A percentile compares a stretch with the other conserved stretches of the same genome.
Evolutionary conservation across 192 early-diverging fungal species (phyloP).

Genomic region (Piromyces sp.): DNA sequence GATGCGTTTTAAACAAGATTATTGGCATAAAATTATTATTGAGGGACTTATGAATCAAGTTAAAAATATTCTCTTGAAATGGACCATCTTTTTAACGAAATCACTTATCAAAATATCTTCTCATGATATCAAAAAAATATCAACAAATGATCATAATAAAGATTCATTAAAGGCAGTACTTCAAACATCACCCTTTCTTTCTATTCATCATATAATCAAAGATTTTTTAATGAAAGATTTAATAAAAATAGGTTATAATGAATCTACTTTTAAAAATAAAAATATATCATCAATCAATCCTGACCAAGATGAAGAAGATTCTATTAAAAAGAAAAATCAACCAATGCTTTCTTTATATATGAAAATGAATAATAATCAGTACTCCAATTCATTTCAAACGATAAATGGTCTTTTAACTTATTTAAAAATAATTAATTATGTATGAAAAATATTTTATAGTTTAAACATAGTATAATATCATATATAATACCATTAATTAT

Average conservation of each 20-base stretch:
- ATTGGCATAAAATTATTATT: not conserved
- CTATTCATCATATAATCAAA: not conserved
- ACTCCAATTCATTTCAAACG: not conserved
- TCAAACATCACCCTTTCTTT: not conserved
- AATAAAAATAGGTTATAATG: not conserved
- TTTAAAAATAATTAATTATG: not conserved
- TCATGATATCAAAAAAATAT: no score
- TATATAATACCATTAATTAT: no score
- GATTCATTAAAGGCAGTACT: not conserved
- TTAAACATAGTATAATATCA: no score
- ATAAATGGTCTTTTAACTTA: not conserved
- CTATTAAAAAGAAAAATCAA: not conserved
- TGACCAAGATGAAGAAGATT: not conserved
- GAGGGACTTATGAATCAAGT: not conserved
- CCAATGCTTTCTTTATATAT: not conserved
- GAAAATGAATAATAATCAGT: not conserved
- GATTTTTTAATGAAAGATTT: not conserved
- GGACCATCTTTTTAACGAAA: not conserved
- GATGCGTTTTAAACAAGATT: not conserved
- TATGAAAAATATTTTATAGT: no score
- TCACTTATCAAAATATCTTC: not conserved
- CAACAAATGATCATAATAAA: not conserved
- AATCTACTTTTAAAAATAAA: not conserved
- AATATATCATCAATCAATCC: no score
- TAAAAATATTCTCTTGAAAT: not conserved